Percentiles rank a stretch among this genome's conserved stretches.
phyloP scores from a whole-genome alignment of 2,329 filamentous ascomycete genomes.

The Alternaria hordeiaustralica region DNA sequence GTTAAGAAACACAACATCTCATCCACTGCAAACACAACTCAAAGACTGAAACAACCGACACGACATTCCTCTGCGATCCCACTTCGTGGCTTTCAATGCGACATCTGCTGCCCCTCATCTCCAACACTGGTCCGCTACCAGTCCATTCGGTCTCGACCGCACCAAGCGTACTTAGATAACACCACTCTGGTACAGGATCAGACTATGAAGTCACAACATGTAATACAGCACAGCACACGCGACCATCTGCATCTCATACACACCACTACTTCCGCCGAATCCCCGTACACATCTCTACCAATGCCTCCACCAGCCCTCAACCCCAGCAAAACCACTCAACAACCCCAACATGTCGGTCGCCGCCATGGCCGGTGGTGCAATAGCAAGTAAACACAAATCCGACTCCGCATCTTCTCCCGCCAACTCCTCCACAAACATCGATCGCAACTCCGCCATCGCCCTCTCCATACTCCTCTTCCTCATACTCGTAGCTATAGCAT shows the following conservation, averaged over 20 bases:
- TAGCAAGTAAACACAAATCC: background rate
- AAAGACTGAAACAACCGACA: background rate
- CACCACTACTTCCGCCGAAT: background rate
- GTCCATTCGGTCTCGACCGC: background rate
- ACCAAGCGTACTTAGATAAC: background rate
- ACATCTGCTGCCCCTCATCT: background rate
- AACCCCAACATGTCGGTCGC: background rate
- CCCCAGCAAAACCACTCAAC: background rate
- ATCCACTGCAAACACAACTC: background rate
- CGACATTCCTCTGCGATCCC: background rate
- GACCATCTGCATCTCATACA: background rate
- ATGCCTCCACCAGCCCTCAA: background rate
- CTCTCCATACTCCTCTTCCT: slow-evolving; percentile 10
- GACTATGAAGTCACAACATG: background rate
- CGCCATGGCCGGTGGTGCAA: background rate
- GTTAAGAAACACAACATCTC: background rate
- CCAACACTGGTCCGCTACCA: slow-evolving; percentile 7
- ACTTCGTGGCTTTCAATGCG: background rate
- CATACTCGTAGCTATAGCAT: background rate
- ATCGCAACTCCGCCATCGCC: slow-evolving; percentile 19
- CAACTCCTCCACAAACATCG: background rate
- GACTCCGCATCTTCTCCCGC: background rate
- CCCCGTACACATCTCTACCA: background rate
- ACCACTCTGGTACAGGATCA: background rate
- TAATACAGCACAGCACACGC: background rate